Base-by-base conservation (phyloP, 352 stramenopile genomes). In the Phytophthora boehmeriae region DNA sequence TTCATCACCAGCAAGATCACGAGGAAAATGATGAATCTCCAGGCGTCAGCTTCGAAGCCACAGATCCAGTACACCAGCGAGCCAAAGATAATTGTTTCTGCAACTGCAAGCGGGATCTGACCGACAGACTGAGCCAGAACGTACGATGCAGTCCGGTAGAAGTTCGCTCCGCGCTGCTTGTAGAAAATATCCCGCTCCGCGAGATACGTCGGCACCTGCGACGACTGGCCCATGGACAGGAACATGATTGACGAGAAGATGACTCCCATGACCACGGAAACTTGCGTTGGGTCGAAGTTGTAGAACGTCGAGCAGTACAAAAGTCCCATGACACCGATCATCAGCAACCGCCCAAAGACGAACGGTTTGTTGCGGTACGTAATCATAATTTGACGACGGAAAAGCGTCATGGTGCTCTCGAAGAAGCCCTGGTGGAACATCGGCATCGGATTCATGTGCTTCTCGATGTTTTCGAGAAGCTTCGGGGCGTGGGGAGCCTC, bases 241-340 rank as follows among this genome's bases (percentile, higher is more conserved):
- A 93, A 96, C 64, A 97, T 86, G 39, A 89, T 75, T 35, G 68
- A 78, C 34, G 88, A 78, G 63, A 95, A 97, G 2, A 97, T 66
- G 25, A 95, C 73, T 55, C 90, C 87, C 45, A 96, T 70, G 17
- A 92, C 64, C n/a, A 80, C 53, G 30, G 74, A 68, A 5, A 78
- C 46, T 14, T 77, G 65, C 11, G 66, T 75, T 19, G 68, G 63
- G 11, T 77, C 68, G 13, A 85, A 61, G 20, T 83, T 57, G 64
- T 66, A 80, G 60, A 83, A 86, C 27, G 58, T 74, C 1, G 71
- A 68, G 35, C 71, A 76, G 52, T 76, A 78, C 11, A 86, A 44
- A 14, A 86, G 44, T 16, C 71, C 76, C 56, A 81, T 78, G 45
- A 84, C 38, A 27, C 69, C 22, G 34, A 80, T 70, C 68, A 80